Conservation (phyloP, 805 yeast genomes). For the Brettanomyces custersianus region DNA sequence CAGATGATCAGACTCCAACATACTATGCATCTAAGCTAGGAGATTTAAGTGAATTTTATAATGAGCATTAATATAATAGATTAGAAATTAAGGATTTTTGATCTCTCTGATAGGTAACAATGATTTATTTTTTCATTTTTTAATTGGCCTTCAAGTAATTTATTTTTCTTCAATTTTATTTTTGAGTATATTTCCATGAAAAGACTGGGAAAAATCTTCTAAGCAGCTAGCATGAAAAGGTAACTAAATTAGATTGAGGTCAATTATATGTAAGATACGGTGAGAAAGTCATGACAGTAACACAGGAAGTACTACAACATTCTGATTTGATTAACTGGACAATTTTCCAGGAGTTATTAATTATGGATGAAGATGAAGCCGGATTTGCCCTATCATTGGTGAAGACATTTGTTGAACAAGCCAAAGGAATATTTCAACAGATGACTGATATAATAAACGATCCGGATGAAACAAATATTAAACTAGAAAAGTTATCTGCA, state of each 20-base stretch:
- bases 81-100: too few relatives aligned
- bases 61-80: too few relatives aligned
- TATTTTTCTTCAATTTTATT: too few relatives aligned
- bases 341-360: slow-evolving; percentile 77
- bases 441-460: slow-evolving; percentile 46
- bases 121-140: too few relatives aligned
- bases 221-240: neutral
- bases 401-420: slow-evolving; percentile 84
- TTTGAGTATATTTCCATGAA: too few relatives aligned
- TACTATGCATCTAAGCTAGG: slow-evolving; percentile 67
- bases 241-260: neutral
- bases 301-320: slow-evolving; percentile 26
- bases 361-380: slow-evolving; percentile 96
- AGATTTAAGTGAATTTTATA: slow-evolving; percentile 53
- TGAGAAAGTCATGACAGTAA: slow-evolving; percentile 13
- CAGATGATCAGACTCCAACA: slow-evolving; percentile 44
- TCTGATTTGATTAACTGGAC: slow-evolving; percentile 79
- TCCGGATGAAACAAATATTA: slow-evolving; percentile 22
- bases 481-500: slow-evolving; percentile 53
- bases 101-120: too few relatives aligned
- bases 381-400: slow-evolving; percentile 77
- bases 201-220: neutral
- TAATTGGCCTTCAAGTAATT: too few relatives aligned
- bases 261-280: neutral
- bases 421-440: slow-evolving; percentile 64